Evolutionary conservation across 495 filamentous ascomycete species (phyloP), one percentile per base, ranked within the genome.

Genomic region (Thermothielavioides terrestris): DNA sequence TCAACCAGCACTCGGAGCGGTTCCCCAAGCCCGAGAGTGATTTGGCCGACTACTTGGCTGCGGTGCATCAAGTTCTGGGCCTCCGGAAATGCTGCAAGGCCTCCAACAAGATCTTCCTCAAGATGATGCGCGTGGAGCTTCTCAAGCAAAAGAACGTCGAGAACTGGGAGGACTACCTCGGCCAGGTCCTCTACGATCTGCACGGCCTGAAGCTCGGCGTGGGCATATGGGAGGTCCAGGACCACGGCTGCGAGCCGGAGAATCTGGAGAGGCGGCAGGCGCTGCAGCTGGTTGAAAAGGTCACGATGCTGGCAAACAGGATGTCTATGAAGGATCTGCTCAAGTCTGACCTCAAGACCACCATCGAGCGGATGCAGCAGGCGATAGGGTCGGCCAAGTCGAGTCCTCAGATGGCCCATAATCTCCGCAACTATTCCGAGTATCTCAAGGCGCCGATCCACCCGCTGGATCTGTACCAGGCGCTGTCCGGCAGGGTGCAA

Each of bases 291-390:
- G 79, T 95, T 17, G 84, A 91, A 47, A 83, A 89, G 57, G 79
- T 97, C 22, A 79, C 94, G 54, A 68, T 77, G 25, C 81, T 95
- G 38, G 86, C 89, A 0, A 80, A 82, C 49, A 82, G 84, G 46
- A 83, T 95, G 72, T 85, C 85, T 48, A 86, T 94, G 73, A 94
- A 89, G 50, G 94, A 97, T 57, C 63, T 99, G 23, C 78, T 87
- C 7, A 97, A 94, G 64, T 87, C 85, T 5, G 89, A 96, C 42
- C 73, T 96, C 38, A 89, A 89, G 56, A 77, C 71, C 2, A 85
- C 88, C 1, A 87, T 99, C 49, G 92, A 97, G 39, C 89, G 87
- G 57, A 85, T 96, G 70, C 89, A 95, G 25, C 70, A 76, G 30
- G 74, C 76, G 9, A 74, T 78, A 42, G 77, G 77, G 4, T 70